Conservation (phyloP, 306 rosid species). For the Fragaria vesca region DNA sequence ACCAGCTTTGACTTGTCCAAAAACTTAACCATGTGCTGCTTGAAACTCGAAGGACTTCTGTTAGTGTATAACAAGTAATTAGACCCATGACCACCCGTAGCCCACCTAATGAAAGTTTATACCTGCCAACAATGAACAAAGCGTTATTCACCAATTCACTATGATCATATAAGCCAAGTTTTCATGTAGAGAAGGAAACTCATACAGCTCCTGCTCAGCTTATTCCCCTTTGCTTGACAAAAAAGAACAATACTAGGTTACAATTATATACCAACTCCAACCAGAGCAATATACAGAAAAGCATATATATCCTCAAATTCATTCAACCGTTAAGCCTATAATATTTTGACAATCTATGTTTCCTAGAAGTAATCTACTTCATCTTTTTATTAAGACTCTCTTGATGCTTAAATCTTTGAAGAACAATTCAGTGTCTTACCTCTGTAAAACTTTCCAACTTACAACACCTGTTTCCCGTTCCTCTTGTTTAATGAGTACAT, state of each 20-base stretch:
- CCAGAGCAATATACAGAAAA: not conserved
- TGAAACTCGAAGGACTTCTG: constrained; percentile 74
- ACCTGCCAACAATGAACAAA: constrained; percentile 42
- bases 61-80: constrained; percentile 51
- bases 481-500: constrained; percentile 74
- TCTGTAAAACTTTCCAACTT: constrained; percentile 67
- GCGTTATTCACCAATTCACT: not conserved
- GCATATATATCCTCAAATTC: not conserved
- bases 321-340: no score
- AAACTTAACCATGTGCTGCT: constrained; percentile 82
- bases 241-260: not conserved
- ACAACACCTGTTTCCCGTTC: constrained; percentile 85
- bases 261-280: not conserved
- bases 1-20: constrained; percentile 68
- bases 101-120: constrained; percentile 81
- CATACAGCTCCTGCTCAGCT: not conserved
- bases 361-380: not conserved
- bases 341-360: not conserved
- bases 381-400: not conserved
- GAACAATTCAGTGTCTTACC: constrained; percentile 40
- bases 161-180: not conserved
- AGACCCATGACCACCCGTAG: constrained; percentile 67
- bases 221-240: not conserved
- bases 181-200: constrained; percentile 7
- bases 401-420: constrained; percentile 13